Evolutionary conservation across 352 stramenopile species (phyloP).

Genomic region (Globisporangium uncinulatum): DNA sequence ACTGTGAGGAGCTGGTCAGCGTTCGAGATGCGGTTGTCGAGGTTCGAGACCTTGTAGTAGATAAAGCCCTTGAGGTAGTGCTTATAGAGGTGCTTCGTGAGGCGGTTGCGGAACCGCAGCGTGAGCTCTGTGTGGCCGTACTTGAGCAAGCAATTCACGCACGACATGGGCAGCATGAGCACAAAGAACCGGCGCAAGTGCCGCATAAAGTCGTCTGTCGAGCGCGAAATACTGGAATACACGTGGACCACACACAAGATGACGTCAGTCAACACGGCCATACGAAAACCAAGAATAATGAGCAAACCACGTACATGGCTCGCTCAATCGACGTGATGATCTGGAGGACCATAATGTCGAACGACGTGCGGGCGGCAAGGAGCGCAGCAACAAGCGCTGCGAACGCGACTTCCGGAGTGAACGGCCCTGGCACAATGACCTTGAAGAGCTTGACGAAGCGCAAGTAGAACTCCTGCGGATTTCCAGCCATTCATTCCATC

Average conservation of each 20-base stretch:
- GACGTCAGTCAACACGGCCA: neutral
- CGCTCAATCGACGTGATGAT: conserved; percentile 73
- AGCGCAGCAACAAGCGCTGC: conserved; percentile 54
- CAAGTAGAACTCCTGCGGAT: conserved; percentile 36
- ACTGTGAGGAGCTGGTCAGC: conserved; percentile 84
- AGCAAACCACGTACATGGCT: conserved; percentile 35
- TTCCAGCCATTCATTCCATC: too few relatives aligned
- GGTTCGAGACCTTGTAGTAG: conserved; percentile 90
- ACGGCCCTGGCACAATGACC: conserved; percentile 61
- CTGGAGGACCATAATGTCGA: conserved; percentile 73
- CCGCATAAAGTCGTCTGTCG: conserved; percentile 47
- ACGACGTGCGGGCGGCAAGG: conserved; percentile 63
- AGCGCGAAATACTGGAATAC: conserved; percentile 50
- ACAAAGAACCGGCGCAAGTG: conserved; percentile 71
- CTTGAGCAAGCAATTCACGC: conserved; percentile 78
- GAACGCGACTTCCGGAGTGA: conserved; percentile 67
- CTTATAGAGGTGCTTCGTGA: conserved; percentile 76
- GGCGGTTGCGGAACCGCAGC: conserved; percentile 75
- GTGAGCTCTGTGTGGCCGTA: conserved; percentile 77
- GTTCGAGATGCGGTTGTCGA: conserved; percentile 86
- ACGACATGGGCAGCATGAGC: conserved; percentile 74
- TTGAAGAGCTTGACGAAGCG: conserved; percentile 68
- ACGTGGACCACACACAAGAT: neutral
- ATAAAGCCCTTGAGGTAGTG: conserved; percentile 87
- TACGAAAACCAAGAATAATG: neutral